Base-by-base conservation (phyloP, 257 asterid species). In the Leptodermis oblonga region DNA sequence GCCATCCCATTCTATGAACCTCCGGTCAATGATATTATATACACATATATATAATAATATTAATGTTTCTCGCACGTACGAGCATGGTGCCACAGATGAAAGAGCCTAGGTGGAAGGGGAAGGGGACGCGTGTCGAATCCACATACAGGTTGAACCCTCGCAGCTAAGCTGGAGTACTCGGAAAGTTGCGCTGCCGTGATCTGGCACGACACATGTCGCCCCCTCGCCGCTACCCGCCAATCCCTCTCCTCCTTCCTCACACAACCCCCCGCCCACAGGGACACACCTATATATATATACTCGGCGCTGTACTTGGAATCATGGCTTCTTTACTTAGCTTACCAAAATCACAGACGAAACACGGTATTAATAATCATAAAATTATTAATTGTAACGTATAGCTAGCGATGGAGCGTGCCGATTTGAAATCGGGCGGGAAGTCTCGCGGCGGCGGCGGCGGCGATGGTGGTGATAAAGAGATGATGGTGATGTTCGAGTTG, bases 401-500 rank as follows among this genome's bases (percentile, higher is more conserved):
- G 5, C 15, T 28, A 13, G 1, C 31, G 6, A 34, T 20, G 67
- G 48, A n/a, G 49, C 28, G 20, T 2, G 45, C 0, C 31, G 42
- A 23, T 23, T 14, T 23, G 42, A 36, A 76, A 37, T 54, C 72
- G 61, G 70, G 25, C 3, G 26, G 65, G 28, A 62, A 17, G 48
- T 48, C 5, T 25, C 60, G n/a, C 15, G 52, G 20, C 15, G 45
- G 12, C 10, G 45, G n/a, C 9, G 52, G 52, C 9, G 52, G 52
- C 9, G 17, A 4, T 4, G 62, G n/a, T 8, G 41, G 64, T 28
- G 64, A 58, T 8, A 15, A 3, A 20, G 80, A 72, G 68, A 41
- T 28, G 53, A 62, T 54, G 73, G 74, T 77, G 73, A 41, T 65
- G 33, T 73, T n/a, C 26, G 93, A 85, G 83, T 13, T 78, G 9